These are phyloP conservation scores for Isoetes taiwanensis DNA, from an alignment of 75 land plant genomes.

Conservation along the genomic window DNA sequence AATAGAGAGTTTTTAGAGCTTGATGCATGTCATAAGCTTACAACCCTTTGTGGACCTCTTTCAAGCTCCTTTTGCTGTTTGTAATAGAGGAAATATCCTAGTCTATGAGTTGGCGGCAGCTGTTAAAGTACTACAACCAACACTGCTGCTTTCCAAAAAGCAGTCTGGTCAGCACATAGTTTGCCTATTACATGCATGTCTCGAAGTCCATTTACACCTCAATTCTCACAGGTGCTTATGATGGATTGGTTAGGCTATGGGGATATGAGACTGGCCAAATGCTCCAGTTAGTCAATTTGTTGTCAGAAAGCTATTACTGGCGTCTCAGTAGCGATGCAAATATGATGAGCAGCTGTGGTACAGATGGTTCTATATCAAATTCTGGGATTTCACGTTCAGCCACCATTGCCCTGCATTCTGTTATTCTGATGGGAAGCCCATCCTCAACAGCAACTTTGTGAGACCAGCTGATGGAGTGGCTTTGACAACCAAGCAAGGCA, in stretches of 20 bases:
- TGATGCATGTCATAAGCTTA: constrained; percentile 6
- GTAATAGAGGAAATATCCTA: constrained; percentile 13
- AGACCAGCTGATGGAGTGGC: neutral
- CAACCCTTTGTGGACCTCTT: constrained; percentile 14
- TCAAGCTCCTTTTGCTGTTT: constrained; percentile 9
- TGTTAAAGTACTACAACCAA: neutral
- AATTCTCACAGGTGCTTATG: constrained; percentile 15
- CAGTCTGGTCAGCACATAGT: constrained; percentile 14
- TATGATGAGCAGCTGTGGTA: constrained; percentile 6
- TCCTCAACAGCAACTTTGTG: constrained; percentile 6
- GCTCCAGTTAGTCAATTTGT: constrained; percentile 16
- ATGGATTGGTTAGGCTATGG: constrained; percentile 15
- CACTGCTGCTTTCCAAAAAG: constrained; percentile 6
- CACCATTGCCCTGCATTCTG: neutral
- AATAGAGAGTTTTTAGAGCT: too few relatives aligned
- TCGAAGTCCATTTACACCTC: constrained; percentile 6
- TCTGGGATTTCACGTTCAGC: constrained; percentile 8
- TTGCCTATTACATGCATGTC: constrained; percentile 11
- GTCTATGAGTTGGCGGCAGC: constrained; percentile 17
- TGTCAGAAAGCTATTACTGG: constrained; percentile 7
- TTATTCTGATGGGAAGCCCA: constrained; percentile 13
- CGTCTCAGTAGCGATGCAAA: constrained; percentile 7
- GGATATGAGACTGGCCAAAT: constrained; percentile 8
- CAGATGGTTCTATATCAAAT: constrained; percentile 6
- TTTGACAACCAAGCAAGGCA: constrained; percentile 13